Evolutionary conservation across 805 yeast species (phyloP).

Genomic region (Wickerhamiella dianesei): DNA sequence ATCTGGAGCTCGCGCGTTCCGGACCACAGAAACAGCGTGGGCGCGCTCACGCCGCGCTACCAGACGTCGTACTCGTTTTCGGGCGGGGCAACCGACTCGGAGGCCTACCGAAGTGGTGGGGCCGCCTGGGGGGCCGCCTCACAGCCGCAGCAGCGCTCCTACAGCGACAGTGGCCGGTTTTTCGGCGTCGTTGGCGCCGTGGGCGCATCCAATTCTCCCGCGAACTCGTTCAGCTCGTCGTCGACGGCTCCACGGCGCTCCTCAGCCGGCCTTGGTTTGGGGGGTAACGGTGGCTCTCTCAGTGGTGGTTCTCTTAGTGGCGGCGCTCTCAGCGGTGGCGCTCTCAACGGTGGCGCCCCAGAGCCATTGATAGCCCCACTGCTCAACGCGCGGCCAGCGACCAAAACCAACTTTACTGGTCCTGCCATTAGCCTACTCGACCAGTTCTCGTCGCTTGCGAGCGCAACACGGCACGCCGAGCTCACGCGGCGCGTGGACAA

Average conservation of each 20-base stretch:
- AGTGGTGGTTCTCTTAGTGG: too few species aligned
- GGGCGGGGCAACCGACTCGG: slow-evolving; percentile 11
- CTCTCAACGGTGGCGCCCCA: not conserved
- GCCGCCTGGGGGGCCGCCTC: slow-evolving; percentile 21
- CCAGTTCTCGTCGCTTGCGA: slow-evolving; percentile 18
- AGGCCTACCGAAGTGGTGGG: slow-evolving; percentile 17
- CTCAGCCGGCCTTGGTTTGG: not conserved
- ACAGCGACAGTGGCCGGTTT: not conserved
- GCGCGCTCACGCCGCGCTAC: not conserved
- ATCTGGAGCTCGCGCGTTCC: not conserved
- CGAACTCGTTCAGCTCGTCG: not conserved
- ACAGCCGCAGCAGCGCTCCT: slow-evolving; percentile 9
- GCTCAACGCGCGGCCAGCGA: not conserved
- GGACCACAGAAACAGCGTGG: not conserved
- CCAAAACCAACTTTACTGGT: slow-evolving; percentile 13
- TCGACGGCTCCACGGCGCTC: slow-evolving; percentile 3
- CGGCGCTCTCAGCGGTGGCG: too few species aligned
- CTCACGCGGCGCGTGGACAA: slow-evolving; percentile 1
- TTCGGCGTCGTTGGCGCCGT: slow-evolving; percentile 6
- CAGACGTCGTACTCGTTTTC: not conserved
- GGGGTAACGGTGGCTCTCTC: too few species aligned
- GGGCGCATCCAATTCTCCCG: slow-evolving; percentile 9
- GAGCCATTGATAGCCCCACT: not conserved
- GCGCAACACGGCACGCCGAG: slow-evolving; percentile 18
- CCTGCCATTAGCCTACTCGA: slow-evolving; percentile 18